Percentiles rank a stretch among this genome's conserved stretches.
These are phyloP conservation scores for Colletotrichum theobromicola DNA, from an alignment of 2,329 filamentous ascomycete genomes.

Conservation along the genomic window DNA sequence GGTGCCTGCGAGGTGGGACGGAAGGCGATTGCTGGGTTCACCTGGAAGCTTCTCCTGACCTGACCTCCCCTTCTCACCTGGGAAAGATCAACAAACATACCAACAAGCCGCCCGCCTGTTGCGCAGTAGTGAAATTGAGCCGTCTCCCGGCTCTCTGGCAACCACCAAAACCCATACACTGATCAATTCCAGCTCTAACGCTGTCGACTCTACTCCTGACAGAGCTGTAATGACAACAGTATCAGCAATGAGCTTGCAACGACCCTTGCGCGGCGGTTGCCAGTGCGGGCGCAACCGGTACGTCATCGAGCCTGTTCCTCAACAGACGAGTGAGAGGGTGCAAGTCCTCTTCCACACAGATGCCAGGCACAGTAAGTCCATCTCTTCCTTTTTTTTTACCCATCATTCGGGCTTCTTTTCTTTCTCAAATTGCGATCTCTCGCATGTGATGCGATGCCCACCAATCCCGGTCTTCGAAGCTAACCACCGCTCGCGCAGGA, in stretches of 20 bases:
- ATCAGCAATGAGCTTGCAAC: conserved; percentile 45
- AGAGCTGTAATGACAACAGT: conserved; percentile 19
- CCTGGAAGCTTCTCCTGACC: conserved; percentile 19
- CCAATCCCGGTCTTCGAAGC: background rate
- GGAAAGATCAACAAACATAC: conserved; percentile 9
- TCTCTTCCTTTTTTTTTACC: background rate
- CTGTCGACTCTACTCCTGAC: background rate
- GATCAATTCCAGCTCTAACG: background rate
- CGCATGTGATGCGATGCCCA: background rate
- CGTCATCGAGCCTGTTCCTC: conserved; percentile 69
- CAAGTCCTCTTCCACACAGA: conserved; percentile 79
- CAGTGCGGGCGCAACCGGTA: conserved; percentile 88
- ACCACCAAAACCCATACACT: background rate
- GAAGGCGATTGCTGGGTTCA: conserved; percentile 7
- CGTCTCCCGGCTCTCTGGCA: background rate
- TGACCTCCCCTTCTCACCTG: background rate
- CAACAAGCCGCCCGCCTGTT: background rate
- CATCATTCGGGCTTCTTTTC: background rate
- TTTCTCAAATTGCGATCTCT: background rate
- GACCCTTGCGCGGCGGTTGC: conserved; percentile 76
- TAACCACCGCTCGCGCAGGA: conserved; percentile 46
- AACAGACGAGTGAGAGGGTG: conserved; percentile 58
- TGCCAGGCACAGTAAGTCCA: conserved; percentile 71
- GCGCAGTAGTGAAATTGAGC: background rate
- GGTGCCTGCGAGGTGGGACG: background rate